phyloP scores from a whole-genome alignment of 2,329 filamentous ascomycete genomes.

The Claviceps humidiphila region DNA sequence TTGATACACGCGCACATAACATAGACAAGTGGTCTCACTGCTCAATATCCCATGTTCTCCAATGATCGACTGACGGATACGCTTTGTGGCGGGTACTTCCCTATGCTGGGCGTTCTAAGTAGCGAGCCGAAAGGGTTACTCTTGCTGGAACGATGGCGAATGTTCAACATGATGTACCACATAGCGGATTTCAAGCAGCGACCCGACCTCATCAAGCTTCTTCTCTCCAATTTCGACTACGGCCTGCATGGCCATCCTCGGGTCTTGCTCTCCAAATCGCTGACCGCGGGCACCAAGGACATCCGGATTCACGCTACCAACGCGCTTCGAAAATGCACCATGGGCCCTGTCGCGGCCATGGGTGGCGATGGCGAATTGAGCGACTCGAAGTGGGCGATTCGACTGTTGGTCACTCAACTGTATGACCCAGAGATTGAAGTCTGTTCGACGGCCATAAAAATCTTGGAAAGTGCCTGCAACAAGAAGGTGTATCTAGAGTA shows the following conservation, averaged over 20 bases:
- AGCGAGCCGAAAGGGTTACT: constrained; percentile 69
- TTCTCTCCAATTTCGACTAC: constrained; percentile 89
- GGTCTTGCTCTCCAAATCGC: constrained; percentile 82
- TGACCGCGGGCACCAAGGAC: constrained; percentile 82
- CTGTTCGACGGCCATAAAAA: constrained; percentile 91
- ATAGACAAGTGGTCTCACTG: constrained; percentile 59
- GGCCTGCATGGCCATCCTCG: constrained; percentile 76
- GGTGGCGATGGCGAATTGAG: constrained; percentile 29
- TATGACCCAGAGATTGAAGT: constrained; percentile 97
- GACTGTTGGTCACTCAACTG: constrained; percentile 90
- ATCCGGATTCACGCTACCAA: constrained; percentile 86
- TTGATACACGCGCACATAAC: background rate
- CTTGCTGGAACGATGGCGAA: constrained; percentile 90
- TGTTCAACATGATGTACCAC: constrained; percentile 99
- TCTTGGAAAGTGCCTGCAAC: constrained; percentile 94
- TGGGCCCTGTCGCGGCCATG: constrained; percentile 27
- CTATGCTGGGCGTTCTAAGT: constrained; percentile 78
- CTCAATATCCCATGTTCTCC: constrained; percentile 80
- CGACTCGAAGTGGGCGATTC: constrained; percentile 90
- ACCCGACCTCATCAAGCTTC: constrained; percentile 77
- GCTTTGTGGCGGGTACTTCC: constrained; percentile 84
- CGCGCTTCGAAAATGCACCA: constrained; percentile 75
- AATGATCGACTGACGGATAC: constrained; percentile 73
- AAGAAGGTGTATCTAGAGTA: constrained; percentile 83
- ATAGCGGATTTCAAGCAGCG: constrained; percentile 85